Conservation (phyloP, 148 eudicot species). For the Rhododendron mucronatum region DNA sequence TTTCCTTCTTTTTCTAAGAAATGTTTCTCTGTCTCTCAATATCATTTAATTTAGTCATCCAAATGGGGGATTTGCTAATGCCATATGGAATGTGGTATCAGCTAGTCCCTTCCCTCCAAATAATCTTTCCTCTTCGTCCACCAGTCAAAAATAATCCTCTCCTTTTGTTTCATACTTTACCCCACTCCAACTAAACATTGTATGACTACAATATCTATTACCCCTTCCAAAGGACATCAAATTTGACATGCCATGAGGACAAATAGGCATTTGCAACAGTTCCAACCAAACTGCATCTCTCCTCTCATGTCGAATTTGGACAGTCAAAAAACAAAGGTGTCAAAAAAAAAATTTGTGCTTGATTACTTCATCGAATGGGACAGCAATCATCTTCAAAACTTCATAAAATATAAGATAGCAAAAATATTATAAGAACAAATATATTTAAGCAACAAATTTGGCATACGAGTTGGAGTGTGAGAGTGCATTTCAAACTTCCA, state of each 20-base stretch:
- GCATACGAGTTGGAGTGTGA: neutral
- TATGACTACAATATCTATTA: neutral
- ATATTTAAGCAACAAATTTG: no score
- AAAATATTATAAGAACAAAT: no score
- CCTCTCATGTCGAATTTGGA: neutral
- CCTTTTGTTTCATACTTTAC: neutral
- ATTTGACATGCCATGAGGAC: neutral
- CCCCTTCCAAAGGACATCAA: neutral
- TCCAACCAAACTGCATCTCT: neutral
- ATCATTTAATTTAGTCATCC: neutral
- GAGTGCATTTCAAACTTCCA: neutral
- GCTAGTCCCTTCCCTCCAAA: neutral
- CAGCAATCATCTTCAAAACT: neutral
- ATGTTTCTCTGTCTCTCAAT: neutral
- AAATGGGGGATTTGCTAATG: neutral
- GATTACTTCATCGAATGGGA: neutral
- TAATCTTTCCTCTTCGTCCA: neutral
- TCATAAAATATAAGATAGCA: neutral
- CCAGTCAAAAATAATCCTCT: neutral
- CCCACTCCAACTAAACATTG: neutral
- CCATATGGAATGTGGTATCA: neutral
- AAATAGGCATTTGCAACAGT: neutral
- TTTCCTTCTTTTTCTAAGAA: neutral
- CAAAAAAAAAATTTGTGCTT: no score
- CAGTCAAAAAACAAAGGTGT: neutral